phyloP scores from a whole-genome alignment of 768 basidiomycete genomes.

The Calocera viscosa region DNA sequence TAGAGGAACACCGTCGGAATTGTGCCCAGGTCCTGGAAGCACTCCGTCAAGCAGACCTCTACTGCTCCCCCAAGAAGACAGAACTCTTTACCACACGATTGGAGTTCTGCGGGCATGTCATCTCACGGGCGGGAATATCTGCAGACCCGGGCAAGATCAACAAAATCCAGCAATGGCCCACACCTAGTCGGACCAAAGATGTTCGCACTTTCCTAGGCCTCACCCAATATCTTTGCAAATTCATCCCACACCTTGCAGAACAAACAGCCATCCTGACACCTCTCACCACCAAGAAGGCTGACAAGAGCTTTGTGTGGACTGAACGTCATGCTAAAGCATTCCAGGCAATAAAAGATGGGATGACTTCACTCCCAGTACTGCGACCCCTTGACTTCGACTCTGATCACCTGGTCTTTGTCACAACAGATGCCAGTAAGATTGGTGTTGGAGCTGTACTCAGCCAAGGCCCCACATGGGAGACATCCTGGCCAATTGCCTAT shows the following conservation, averaged over 20 bases:
- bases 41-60: slow-evolving; percentile 24
- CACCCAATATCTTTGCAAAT: slow-evolving; percentile 23
- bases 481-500: slow-evolving; percentile 28
- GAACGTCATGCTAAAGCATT: slow-evolving; percentile 27
- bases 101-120: slow-evolving; percentile 27
- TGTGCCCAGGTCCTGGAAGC: slow-evolving; percentile 25
- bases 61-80: slow-evolving; percentile 25
- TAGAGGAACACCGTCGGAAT: slow-evolving; percentile 29
- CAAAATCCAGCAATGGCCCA: slow-evolving; percentile 25
- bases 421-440: slow-evolving; percentile 26
- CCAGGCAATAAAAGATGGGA: slow-evolving; percentile 27
- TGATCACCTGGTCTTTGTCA: slow-evolving; percentile 27
- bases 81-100: slow-evolving; percentile 23
- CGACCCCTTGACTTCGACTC: slow-evolving; percentile 26
- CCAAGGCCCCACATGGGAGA: slow-evolving; percentile 26
- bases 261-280: slow-evolving; percentile 23
- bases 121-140: slow-evolving; percentile 25
- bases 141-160: slow-evolving; percentile 24
- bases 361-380: slow-evolving; percentile 24
- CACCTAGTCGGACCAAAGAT: slow-evolving; percentile 21
- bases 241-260: slow-evolving; percentile 24
- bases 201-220: slow-evolving; percentile 24
- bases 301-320: slow-evolving; percentile 20
- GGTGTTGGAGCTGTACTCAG: slow-evolving; percentile 26
- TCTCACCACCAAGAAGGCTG: slow-evolving; percentile 18